Base-by-base conservation (phyloP, 2,329 filamentous ascomycete genomes). In the Nemania serpens region DNA sequence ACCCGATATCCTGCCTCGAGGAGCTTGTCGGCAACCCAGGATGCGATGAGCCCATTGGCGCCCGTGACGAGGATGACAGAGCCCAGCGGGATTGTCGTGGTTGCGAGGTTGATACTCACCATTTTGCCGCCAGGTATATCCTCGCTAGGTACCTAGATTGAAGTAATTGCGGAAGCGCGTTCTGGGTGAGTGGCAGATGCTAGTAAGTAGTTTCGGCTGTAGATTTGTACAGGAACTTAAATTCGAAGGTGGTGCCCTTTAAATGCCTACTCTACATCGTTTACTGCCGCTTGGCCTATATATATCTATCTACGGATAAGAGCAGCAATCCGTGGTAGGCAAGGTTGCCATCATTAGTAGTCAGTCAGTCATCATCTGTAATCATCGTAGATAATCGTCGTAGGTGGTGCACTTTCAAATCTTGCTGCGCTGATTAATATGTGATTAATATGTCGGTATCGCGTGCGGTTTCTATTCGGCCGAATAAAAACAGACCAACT, bases 1-100 rank as follows among this genome's bases (percentile, higher is more conserved):
- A 82, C 79, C 1, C 69, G 71, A 64, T 77, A 80, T 11, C 78
- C 78, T 3, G 62, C 50, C 10, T 51, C 53, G n/a, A 66, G 62
- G 15, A 64, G 36, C 46, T 62, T 63, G 36, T 62, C 62, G 33
- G 50, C 62, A 12, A 46, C 54, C 50, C 63, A 64, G 2, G 64
- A 66, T 15, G 53, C 64, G 53, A 66, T 56, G 17, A 66, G 57
- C n/a, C 64, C 64, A 36, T 62, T 64, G 6, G 54, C 64, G 18
- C 64, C 64, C 75, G 64, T 66, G 5, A 66, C 56, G 37, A 66
- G 62, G 36, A 66, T 50, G 25, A 48, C 13, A 39, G 64, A 62
- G 29, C 33, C 57, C 22, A 49, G 34, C 3, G 62, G 62, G 39
- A 66, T 66, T 5, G 37, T 58, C n/a, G 62, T 45, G 37, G 55